Evolutionary conservation across 2,329 filamentous ascomycete genomes (phyloP), one percentile per base, ranked within the genome.

Genomic region (Ascochyta clinopodiicola): DNA sequence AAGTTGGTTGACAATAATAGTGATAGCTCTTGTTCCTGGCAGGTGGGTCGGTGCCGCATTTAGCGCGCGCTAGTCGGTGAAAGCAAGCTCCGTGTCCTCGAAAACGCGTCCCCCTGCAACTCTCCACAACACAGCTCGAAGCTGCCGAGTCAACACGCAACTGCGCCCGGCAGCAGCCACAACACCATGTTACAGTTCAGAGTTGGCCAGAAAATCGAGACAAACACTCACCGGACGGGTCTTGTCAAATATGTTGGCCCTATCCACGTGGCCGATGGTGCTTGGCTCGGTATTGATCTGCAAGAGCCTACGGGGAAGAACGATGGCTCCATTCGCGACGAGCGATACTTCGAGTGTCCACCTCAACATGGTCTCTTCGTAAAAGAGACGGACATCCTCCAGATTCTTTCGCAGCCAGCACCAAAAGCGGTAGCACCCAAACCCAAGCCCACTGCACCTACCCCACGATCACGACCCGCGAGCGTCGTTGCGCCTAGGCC

Each of bases 271-370:
- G 60, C 92, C 54, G 80, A 83, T 6, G 94, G 93, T 60, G 87
- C 90, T 59, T 98, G 93, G 92, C 82, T 97, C 56, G 94, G 94
- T 61, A 85, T 98, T 56, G 93, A 96, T 79, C 85, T 98, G 52
- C 87, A 92, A 47, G 89, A 91, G 42, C 81, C 88, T 48, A 86
- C 84, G 19, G 94, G 95, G 29, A 98, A 98, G 80, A 98, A 98
- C 68, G 92, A 98, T 82, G 94, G 94, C 62, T 89, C 90, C 51
- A 91, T 98, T 42, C 86, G 94, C 75, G 93, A 92, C 59, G 85
- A 91, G 71, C 83, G 91, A 19, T 98, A 98, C 74, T 98, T 98
- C 67, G 86, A 93, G 44, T 98, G 94, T 65, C 74, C 81, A 44
- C 77, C 80, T 39, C 77, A 83, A 72, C 76, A 88, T 84, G 86